phyloP scores from a whole-genome alignment of 2,329 filamentous ascomycete species.

The Pseudogymnoascus sp. region DNA sequence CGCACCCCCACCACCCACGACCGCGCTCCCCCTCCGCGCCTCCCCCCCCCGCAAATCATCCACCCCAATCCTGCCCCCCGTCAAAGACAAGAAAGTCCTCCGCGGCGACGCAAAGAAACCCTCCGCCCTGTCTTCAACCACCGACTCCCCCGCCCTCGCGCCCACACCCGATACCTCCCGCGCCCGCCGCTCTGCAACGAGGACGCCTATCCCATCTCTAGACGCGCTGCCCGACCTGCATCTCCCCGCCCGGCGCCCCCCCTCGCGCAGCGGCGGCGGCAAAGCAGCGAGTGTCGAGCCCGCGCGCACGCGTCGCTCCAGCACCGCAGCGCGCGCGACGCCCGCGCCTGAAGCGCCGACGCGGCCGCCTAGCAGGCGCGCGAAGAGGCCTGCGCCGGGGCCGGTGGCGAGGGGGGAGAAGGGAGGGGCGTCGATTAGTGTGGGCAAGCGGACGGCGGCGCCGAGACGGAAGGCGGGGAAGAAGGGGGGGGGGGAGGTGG shows the following conservation, averaged over 20 bases:
- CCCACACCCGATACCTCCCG: neutral
- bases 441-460: constrained; percentile 63
- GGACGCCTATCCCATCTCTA: constrained; percentile 15
- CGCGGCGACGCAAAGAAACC: neutral
- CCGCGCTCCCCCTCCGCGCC: constrained; percentile 13
- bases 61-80: constrained; percentile 25
- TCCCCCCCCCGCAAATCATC: no score
- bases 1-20: no score
- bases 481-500: constrained; percentile 36
- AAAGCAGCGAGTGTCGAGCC: constrained; percentile 26
- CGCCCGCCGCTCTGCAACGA: constrained; percentile 9
- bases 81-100: constrained; percentile 13
- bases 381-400: constrained; percentile 64
- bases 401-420: constrained; percentile 45
- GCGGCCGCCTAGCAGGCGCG: constrained; percentile 45
- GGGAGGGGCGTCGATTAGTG: constrained; percentile 48
- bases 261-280: constrained; percentile 25
- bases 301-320: constrained; percentile 27
- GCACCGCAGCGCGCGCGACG: constrained; percentile 33
- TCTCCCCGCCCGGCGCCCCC: constrained; percentile 10
- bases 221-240: neutral
- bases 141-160: neutral
- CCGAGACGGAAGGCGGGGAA: constrained; percentile 55
- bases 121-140: neutral
- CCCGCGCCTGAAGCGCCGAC: constrained; percentile 31